phyloP scores from a whole-genome alignment of 495 filamentous ascomycete genomes.

The Penicillium verhagenii region DNA sequence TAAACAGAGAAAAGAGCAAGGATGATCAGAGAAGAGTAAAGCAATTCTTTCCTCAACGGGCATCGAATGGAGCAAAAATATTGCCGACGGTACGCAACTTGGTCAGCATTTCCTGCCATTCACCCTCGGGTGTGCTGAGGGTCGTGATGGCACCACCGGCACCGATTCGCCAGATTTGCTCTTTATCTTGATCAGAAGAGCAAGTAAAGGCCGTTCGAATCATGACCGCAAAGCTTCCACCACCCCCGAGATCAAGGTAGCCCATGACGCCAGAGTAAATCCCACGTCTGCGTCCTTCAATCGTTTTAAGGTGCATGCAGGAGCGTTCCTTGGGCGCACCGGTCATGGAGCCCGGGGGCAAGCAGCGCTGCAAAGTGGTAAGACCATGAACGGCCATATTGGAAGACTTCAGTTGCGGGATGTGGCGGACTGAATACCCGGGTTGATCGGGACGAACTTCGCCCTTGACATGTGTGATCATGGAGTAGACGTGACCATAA shows the following conservation, averaged over 20 bases:
- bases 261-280: slow-evolving; percentile 88
- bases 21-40: neutral
- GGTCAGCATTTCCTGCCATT: slow-evolving; percentile 88
- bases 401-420: slow-evolving; percentile 31
- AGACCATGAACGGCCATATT: slow-evolving; percentile 57
- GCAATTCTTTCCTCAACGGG: neutral
- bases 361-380: slow-evolving; percentile 70
- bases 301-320: slow-evolving; percentile 70
- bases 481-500: slow-evolving; percentile 83
- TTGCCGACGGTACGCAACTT: slow-evolving; percentile 71
- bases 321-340: slow-evolving; percentile 89
- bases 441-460: slow-evolving; percentile 41
- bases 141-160: slow-evolving; percentile 87
- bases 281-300: slow-evolving; percentile 68
- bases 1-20: slow-evolving; percentile 1
- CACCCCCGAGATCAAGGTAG: slow-evolving; percentile 81
- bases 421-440: slow-evolving; percentile 37
- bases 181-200: slow-evolving; percentile 41
- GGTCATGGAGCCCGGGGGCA: slow-evolving; percentile 94
- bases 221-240: slow-evolving; percentile 83
- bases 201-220: slow-evolving; percentile 73
- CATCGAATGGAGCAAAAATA: slow-evolving; percentile 34
- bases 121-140: slow-evolving; percentile 70
- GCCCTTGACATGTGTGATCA: slow-evolving; percentile 84
- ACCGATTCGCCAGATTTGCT: slow-evolving; percentile 74